phyloP scores from a whole-genome alignment of 2,329 filamentous ascomycete species.

The Fusarium pseudonygamai region DNA sequence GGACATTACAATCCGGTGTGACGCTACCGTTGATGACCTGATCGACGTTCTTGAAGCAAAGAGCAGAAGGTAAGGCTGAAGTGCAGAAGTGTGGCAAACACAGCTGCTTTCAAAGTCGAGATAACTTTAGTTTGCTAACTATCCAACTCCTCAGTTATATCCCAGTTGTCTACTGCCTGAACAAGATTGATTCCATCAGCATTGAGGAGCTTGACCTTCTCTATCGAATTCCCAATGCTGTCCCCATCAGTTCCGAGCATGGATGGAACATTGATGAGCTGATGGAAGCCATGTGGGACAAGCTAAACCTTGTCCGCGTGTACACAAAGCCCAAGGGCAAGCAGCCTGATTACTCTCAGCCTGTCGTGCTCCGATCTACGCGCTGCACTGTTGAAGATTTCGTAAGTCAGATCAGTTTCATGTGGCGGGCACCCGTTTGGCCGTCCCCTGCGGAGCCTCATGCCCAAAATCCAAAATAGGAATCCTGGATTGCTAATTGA shows the following conservation, averaged over 20 bases:
- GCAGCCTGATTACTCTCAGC: slow-evolving; percentile 89
- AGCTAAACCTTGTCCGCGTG: slow-evolving; percentile 87
- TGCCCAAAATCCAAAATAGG: slow-evolving; percentile 6
- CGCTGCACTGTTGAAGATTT: slow-evolving; percentile 96
- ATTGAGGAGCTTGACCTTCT: slow-evolving; percentile 97
- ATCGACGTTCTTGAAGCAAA: slow-evolving; percentile 97
- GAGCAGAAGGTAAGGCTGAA: slow-evolving; percentile 65
- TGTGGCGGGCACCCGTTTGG: slow-evolving; percentile 3
- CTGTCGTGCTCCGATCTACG: slow-evolving; percentile 85
- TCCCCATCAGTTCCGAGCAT: slow-evolving; percentile 95
- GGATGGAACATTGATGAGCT: slow-evolving; percentile 99
- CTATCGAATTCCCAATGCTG: slow-evolving; percentile 96
- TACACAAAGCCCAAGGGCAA: slow-evolving; percentile 99
- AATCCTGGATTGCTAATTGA: slow-evolving; percentile 45
- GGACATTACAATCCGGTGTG: slow-evolving; percentile 96
- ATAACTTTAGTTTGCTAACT: slow-evolving; percentile 22
- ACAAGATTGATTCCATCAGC: slow-evolving; percentile 98
- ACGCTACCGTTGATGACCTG: slow-evolving; percentile 95
- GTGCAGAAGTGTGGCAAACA: slow-evolving; percentile 3
- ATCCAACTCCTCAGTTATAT: slow-evolving; percentile 75
- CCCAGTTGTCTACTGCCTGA: slow-evolving; percentile 97
- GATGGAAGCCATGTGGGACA: slow-evolving; percentile 98
- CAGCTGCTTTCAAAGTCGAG: neutral
- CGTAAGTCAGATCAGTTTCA: slow-evolving; percentile 65
- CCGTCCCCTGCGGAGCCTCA: slow-evolving; percentile 11